Percentiles rank a stretch among this genome's conserved stretches.
These are phyloP conservation scores for Dipteronia dyeriana DNA, from an alignment of 345 rosid genomes.

Conservation along the genomic window DNA sequence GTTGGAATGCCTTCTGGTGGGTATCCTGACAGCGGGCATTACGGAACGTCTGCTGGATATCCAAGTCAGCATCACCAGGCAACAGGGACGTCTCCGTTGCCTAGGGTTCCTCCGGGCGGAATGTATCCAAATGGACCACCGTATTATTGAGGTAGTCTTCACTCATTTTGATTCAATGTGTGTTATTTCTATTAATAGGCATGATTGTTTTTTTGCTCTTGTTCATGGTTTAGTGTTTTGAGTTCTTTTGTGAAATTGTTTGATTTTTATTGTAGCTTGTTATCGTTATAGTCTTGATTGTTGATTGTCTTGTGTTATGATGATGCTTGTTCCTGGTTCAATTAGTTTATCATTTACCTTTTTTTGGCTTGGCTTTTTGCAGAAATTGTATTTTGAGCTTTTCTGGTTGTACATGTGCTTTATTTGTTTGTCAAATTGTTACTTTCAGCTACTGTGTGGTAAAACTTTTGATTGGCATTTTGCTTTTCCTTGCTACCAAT, in stretches of 20 bases:
- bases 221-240: not conserved
- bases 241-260: not conserved
- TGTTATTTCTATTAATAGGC: not conserved
- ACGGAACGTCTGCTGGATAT: constrained; percentile 50
- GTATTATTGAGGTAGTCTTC: constrained; percentile 64
- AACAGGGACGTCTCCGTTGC: constrained; percentile 62
- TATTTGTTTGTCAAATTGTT: not conserved
- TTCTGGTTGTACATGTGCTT: not conserved
- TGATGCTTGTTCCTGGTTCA: not conserved
- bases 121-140: constrained; percentile 75
- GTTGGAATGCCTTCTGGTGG: constrained; percentile 62
- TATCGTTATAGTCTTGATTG: not conserved
- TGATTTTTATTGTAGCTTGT: not conserved
- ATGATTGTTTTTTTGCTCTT: not conserved
- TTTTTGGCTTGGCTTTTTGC: not conserved
- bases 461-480: not conserved
- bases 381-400: not conserved
- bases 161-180: not conserved
- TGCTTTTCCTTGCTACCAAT: not conserved
- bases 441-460: not conserved
- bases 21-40: constrained; percentile 65
- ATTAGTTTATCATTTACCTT: not conserved
- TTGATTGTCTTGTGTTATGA: not conserved
- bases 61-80: constrained; percentile 69
- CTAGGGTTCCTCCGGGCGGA: constrained; percentile 75